Evolutionary conservation across 805 yeast genomes (phyloP).

Genomic region (Candida ortonii): DNA sequence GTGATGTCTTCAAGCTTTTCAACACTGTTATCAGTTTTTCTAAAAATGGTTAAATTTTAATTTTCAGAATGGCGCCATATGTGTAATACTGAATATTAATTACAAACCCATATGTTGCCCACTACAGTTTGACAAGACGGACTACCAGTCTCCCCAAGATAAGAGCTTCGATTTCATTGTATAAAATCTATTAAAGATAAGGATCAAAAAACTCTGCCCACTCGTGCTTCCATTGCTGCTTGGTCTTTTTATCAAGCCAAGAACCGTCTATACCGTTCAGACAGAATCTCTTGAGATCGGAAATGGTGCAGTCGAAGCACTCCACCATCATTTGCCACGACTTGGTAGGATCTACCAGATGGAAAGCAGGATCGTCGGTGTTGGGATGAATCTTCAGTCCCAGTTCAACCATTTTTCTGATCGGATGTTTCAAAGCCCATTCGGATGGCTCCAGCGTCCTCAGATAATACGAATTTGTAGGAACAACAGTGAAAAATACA

Average conservation of each 20-base stretch:
- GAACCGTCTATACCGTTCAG: slow-evolving; percentile 30
- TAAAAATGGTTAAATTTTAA: too few relatives aligned
- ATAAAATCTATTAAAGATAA: too few relatives aligned
- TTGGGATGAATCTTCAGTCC: slow-evolving; percentile 31
- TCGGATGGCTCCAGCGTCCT: slow-evolving; percentile 27
- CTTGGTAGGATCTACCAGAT: slow-evolving; percentile 30
- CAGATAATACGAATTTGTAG: slow-evolving; percentile 33
- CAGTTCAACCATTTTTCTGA: slow-evolving; percentile 27
- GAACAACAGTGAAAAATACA: slow-evolving; percentile 30
- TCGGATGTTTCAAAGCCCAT: slow-evolving; percentile 33
- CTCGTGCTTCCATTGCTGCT: slow-evolving; percentile 16
- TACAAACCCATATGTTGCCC: too few relatives aligned
- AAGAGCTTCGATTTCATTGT: too few relatives aligned
- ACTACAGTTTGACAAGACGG: too few relatives aligned
- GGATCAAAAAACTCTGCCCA: slow-evolving; percentile 15
- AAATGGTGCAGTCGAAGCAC: slow-evolving; percentile 26
- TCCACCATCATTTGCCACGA: slow-evolving; percentile 34
- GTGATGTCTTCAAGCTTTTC: too few relatives aligned
- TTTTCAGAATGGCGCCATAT: too few relatives aligned
- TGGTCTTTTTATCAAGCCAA: slow-evolving; percentile 26
- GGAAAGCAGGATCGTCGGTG: slow-evolving; percentile 34
- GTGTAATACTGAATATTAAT: too few relatives aligned
- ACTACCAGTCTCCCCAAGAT: too few relatives aligned
- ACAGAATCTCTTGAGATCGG: slow-evolving; percentile 23
- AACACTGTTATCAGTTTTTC: too few relatives aligned